Evolutionary conservation across 108 stramenopile species (phyloP).

Genomic region (Stephanodiscus minutulus): DNA sequence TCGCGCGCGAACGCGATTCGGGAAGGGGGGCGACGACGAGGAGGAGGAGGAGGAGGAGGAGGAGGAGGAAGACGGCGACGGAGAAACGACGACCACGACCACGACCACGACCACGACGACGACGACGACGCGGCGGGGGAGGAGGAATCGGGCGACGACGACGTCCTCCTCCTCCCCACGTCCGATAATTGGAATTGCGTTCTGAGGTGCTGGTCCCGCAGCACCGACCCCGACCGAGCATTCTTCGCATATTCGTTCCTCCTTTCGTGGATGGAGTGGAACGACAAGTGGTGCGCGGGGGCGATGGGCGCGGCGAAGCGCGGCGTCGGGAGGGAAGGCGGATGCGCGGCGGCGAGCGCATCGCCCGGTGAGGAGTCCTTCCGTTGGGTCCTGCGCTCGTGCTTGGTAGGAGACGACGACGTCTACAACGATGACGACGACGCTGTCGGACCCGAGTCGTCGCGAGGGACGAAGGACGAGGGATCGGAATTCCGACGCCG

Average conservation of each 20-base stretch:
- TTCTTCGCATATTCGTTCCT: slow-evolving; percentile 32
- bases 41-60: neutral
- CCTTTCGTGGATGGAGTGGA: slow-evolving; percentile 35
- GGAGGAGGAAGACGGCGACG: neutral
- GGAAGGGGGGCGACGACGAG: neutral
- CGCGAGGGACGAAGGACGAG: neutral
- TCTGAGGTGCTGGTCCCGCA: slow-evolving; percentile 41
- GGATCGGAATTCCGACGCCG: neutral
- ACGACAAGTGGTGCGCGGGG: neutral
- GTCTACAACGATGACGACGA: neutral
- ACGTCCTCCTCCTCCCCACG: slow-evolving; percentile 12
- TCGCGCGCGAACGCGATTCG: slow-evolving; percentile 7
- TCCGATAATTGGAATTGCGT: slow-evolving; percentile 44
- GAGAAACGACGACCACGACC: no score
- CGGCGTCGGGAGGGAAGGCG: neutral
- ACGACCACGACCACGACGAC: neutral
- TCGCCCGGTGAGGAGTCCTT: slow-evolving; percentile 18
- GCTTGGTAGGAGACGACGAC: slow-evolving; percentile 10
- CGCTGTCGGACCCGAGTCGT: no score
- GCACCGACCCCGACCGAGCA: slow-evolving; percentile 31
- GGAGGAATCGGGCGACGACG: neutral
- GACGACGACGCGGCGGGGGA: neutral
- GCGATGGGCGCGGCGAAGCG: neutral
- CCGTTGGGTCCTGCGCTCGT: slow-evolving; percentile 14
- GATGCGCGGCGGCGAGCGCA: neutral